These are phyloP conservation scores for Fagopyrum esculentum DNA, from an alignment of 148 eudicot species.

Conservation along the genomic window DNA sequence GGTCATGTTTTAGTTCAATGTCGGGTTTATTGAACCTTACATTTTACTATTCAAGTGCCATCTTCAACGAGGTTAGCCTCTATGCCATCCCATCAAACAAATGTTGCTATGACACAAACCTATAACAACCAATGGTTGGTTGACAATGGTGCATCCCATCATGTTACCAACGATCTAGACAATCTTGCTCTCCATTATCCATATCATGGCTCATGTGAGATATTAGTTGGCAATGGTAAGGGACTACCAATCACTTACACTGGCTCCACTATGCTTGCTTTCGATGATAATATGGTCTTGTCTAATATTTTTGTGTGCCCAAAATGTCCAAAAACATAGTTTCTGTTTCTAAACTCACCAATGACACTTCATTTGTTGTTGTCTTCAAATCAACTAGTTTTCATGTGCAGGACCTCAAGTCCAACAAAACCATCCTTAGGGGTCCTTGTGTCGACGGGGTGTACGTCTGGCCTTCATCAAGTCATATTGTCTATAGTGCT, in stretches of 20 bases:
- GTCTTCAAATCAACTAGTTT: background rate
- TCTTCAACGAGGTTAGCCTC: background rate
- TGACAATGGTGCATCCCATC: background rate
- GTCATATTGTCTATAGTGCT: background rate
- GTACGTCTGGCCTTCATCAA: background rate
- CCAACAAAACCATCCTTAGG: background rate
- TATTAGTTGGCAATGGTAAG: background rate
- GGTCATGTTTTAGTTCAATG: background rate
- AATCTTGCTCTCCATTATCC: background rate
- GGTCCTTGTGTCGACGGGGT: background rate
- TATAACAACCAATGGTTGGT: background rate
- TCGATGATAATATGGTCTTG: background rate
- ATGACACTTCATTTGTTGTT: background rate
- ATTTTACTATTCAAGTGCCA: background rate
- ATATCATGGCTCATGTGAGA: background rate
- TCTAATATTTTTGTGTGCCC: background rate
- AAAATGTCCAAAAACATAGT: background rate
- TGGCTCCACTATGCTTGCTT: background rate
- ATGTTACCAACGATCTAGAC: background rate
- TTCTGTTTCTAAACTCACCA: background rate
- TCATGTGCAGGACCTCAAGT: background rate
- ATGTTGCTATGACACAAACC: background rate
- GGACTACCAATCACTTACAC: background rate
- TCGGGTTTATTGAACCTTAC: background rate
- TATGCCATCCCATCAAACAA: background rate